A percentile compares a stretch with the other conserved stretches of the same genome.
These are phyloP conservation scores for Boletus barrowsii DNA, from an alignment of 768 basidiomycete species.

Conservation along the genomic window DNA sequence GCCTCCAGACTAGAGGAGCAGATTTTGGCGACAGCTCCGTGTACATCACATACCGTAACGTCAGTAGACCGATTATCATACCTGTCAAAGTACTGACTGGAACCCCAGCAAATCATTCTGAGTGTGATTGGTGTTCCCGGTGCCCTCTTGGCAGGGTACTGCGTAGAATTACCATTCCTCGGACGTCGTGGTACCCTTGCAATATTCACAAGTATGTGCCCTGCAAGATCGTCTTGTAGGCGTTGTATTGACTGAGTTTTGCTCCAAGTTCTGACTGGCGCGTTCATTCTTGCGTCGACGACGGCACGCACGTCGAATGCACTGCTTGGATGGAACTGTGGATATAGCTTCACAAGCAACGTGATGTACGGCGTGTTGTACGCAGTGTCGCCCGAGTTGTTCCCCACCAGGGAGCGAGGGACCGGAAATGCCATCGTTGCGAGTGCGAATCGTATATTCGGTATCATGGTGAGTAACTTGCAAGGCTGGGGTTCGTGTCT, in stretches of 20 bases:
- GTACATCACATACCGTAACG: constrained; percentile 74
- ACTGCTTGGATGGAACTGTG: constrained; percentile 58
- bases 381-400: constrained; percentile 46
- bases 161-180: constrained; percentile 48
- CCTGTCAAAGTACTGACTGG: constrained; percentile 5
- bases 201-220: constrained; percentile 42
- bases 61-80: constrained; percentile 18
- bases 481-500: neutral
- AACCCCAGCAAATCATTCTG: constrained; percentile 48
- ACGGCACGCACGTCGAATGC: constrained; percentile 51
- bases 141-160: constrained; percentile 51
- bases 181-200: constrained; percentile 55
- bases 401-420: constrained; percentile 52
- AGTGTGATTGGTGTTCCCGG: constrained; percentile 58
- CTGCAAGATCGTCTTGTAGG: neutral
- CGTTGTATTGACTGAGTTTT: neutral
- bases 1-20: constrained; percentile 63
- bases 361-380: constrained; percentile 53
- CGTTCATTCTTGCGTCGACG: constrained; percentile 56
- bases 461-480: constrained; percentile 46
- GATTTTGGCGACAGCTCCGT: constrained; percentile 67
- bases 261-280: constrained; percentile 44
- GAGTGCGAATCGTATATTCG: constrained; percentile 53
- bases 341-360: constrained; percentile 54
- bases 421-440: constrained; percentile 56